Evolutionary conservation across 306 rosid genomes (phyloP), one percentile per base, ranked within the genome.

Genomic region (Cucurbita argyrosperma): DNA sequence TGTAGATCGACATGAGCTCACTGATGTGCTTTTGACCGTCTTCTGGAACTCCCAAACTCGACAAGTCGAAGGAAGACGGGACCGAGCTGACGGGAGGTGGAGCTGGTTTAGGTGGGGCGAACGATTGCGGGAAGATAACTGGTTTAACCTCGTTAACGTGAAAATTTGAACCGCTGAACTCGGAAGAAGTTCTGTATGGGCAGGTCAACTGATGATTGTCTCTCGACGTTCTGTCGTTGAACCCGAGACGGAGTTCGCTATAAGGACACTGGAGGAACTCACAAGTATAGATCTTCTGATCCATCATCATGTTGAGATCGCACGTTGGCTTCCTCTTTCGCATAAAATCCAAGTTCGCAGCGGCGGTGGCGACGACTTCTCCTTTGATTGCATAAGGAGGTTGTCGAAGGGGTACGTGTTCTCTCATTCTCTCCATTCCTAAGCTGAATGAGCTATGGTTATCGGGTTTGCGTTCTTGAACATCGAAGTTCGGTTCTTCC

Each of bases 121-220:
- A 75, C 7, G 83, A 38, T 52, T 85, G 83, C 0, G 88, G 84
- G 76, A 83, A 82, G 72, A 89, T 78, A 42, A 83, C 79, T 1
- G 88, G 88, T 74, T 85, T 89, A 3, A 89, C 84, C 83, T 89
- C 88, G 35, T 82, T 74, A 40, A 79, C 83, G 30, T 84, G 87
- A 72, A 86, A 83, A 56, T 76, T 83, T 45, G 87, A 51, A 30
- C 73, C 81, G 10, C 76, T 70, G 59, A 55, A 86, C 56, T 78
- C 86, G 4, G 84, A 45, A 43, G 79, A 13, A 49, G 9, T 54
- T 65, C 79, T 77, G 10, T 78, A 80, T 0, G 77, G 82, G 70
- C 95, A 89, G 10, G 35, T 74, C 77, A 85, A 38, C 40, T 89
- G 91, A 82, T 89, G 95, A 21, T 86, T 82, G 84, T 89, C 91